Conservation (phyloP, 331 rosid genomes). For the Rosa hybrid region DNA sequence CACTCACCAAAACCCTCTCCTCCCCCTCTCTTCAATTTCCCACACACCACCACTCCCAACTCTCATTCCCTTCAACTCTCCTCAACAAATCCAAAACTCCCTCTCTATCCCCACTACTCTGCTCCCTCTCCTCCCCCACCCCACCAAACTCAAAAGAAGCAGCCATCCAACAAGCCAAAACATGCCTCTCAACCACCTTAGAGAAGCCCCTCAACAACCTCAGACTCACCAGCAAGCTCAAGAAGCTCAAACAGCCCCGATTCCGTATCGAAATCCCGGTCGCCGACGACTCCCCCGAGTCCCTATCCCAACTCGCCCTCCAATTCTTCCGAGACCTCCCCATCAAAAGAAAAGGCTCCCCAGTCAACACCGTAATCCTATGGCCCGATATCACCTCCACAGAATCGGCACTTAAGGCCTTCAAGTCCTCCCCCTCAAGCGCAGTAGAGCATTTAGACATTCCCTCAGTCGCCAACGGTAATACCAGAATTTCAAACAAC, state of each 20-base stretch:
- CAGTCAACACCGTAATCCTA: conserved; percentile 36
- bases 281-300: conserved; percentile 64
- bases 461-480: conserved; percentile 40
- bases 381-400: conserved; percentile 39
- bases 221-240: conserved; percentile 57
- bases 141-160: conserved; percentile 85
- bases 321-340: conserved; percentile 61
- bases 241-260: conserved; percentile 73
- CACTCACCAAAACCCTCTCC: conserved; percentile 28
- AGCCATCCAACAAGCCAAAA: conserved; percentile 74
- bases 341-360: conserved; percentile 64
- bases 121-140: conserved; percentile 49
- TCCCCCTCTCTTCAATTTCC: conserved; percentile 37
- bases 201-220: conserved; percentile 85
- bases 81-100: conserved; percentile 17
- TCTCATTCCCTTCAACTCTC: conserved; percentile 17
- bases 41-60: not conserved
- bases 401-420: conserved; percentile 42
- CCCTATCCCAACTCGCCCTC: conserved; percentile 65
- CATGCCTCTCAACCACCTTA: conserved; percentile 64
- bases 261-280: conserved; percentile 78
- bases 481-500: conserved; percentile 44
- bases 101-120: conserved; percentile 22
- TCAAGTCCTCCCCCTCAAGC: conserved; percentile 43
- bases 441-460: conserved; percentile 55